Conservation (phyloP, 345 rosid genomes). For the Salix suchowensis region DNA sequence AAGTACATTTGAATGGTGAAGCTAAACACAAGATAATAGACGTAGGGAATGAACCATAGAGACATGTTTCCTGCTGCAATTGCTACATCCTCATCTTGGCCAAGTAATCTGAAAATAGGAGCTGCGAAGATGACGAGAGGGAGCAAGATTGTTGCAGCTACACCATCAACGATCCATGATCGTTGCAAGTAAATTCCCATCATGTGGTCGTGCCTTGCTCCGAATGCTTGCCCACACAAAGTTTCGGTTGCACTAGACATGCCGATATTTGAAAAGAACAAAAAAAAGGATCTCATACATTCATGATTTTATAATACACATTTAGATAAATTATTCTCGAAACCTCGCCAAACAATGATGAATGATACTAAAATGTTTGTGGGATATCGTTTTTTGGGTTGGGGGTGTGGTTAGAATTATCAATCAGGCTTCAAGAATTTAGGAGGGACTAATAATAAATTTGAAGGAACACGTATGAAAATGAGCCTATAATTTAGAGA, state of each 20-base stretch:
- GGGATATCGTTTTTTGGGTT: too few species aligned
- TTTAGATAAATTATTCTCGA: too few species aligned
- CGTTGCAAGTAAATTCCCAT: constrained; percentile 33
- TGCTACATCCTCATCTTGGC: background rate
- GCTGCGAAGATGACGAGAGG: constrained; percentile 9
- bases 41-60: constrained; percentile 10
- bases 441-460: too few species aligned
- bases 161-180: constrained; percentile 13
- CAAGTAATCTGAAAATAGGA: constrained; percentile 1
- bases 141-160: constrained; percentile 5
- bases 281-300: too few species aligned
- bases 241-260: constrained; percentile 43
- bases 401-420: too few species aligned
- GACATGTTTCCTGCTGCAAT: background rate
- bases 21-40: background rate
- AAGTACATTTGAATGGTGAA: constrained; percentile 32
- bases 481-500: too few species aligned
- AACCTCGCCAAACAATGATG: too few species aligned
- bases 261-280: constrained; percentile 20
- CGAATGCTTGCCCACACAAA: constrained; percentile 39
- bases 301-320: too few species aligned
- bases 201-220: constrained; percentile 34
- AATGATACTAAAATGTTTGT: too few species aligned
- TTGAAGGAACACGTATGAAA: too few species aligned
- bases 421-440: too few species aligned